These are phyloP conservation scores for Smallanthus sonchifolius DNA, from an alignment of 129 eudicot genomes.

Conservation along the genomic window DNA sequence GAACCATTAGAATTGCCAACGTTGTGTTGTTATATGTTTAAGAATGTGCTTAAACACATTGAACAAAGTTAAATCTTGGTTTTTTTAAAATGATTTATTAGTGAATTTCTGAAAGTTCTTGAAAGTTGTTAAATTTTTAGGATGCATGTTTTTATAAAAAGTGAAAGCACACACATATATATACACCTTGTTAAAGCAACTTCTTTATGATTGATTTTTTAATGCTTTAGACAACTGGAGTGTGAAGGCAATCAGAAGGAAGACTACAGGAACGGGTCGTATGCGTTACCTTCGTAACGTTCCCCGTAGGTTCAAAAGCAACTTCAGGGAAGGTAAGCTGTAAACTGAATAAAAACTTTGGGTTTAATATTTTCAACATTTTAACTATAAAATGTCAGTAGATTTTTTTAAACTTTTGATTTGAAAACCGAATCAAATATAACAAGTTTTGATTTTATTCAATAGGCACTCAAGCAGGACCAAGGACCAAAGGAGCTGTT, in stretches of 20 bases:
- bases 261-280: slow-evolving; percentile 64
- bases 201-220: not conserved
- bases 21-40: too few relatives aligned
- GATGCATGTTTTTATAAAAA: not conserved
- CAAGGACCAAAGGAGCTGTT: slow-evolving; percentile 27
- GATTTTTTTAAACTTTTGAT: too few relatives aligned
- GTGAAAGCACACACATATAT: too few relatives aligned
- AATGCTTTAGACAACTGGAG: slow-evolving; percentile 38
- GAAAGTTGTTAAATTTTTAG: not conserved
- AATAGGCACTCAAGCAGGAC: slow-evolving; percentile 53
- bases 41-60: not conserved
- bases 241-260: slow-evolving; percentile 44
- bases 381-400: not conserved
- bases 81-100: too few relatives aligned
- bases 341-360: not conserved
- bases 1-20: too few relatives aligned
- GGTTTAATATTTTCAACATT: not conserved
- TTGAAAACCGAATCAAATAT: not conserved
- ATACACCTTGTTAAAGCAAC: not conserved
- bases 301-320: slow-evolving; percentile 58
- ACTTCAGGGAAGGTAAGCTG: slow-evolving; percentile 51
- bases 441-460: not conserved
- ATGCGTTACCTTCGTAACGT: slow-evolving; percentile 59
- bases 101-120: too few relatives aligned
- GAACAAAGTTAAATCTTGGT: not conserved